phyloP scores from a whole-genome alignment of 345 rosid genomes.

The Physaria fendleri region DNA sequence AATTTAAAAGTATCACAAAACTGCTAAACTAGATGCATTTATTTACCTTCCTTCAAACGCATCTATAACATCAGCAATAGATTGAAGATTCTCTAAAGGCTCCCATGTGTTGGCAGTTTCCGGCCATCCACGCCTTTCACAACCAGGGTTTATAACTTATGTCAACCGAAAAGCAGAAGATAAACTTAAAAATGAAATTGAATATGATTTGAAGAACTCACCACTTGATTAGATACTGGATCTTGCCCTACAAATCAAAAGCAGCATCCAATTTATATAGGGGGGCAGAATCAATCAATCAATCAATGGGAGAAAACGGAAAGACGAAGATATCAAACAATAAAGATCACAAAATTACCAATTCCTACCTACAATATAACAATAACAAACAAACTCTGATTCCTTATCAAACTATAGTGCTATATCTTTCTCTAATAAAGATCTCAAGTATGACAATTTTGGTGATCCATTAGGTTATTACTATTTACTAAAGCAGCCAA shows the following conservation, averaged over 20 bases:
- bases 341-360: no score
- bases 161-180: slow-evolving; percentile 15
- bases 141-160: slow-evolving; percentile 19
- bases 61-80: no score
- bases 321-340: background rate
- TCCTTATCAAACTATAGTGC: no score
- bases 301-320: slow-evolving; percentile 1
- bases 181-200: background rate
- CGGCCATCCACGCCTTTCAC: slow-evolving; percentile 95
- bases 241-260: slow-evolving; percentile 56
- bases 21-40: background rate
- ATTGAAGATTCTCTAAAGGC: slow-evolving; percentile 44
- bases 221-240: slow-evolving; percentile 98
- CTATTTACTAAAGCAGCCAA: slow-evolving; percentile 10
- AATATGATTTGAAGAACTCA: slow-evolving; percentile 32
- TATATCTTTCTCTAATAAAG: no score
- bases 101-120: slow-evolving; percentile 98
- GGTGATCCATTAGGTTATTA: no score
- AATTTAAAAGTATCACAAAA: no score
- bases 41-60: background rate
- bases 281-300: slow-evolving; percentile 9
- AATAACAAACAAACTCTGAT: no score
- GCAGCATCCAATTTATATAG: slow-evolving; percentile 2
- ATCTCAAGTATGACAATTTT: no score
- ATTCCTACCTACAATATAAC: no score